Conservation (phyloP, 1,284 basidiomycete species). For the Ganoderma multipileum region DNA sequence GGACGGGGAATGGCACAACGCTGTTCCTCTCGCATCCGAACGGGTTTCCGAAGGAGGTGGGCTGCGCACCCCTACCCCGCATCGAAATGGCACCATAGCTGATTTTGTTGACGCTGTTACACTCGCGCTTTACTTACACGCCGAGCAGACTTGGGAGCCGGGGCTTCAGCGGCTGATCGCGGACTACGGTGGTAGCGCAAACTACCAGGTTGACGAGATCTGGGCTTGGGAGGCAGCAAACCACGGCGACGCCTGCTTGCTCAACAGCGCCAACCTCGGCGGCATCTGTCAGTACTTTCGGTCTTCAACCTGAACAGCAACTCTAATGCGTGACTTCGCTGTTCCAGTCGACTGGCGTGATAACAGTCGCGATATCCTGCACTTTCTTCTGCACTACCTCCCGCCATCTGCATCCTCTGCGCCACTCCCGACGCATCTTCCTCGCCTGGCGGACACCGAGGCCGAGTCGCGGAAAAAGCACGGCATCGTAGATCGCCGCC, state of each 20-base stretch:
- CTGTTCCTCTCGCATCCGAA: conserved; percentile 45
- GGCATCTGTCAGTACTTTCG: conserved; percentile 47
- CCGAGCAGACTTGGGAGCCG: conserved; percentile 45
- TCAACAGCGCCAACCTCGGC: conserved; percentile 56
- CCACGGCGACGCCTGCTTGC: conserved; percentile 58
- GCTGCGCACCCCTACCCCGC: conserved; percentile 33
- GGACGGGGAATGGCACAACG: conserved; percentile 40
- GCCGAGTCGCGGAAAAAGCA: conserved; percentile 46
- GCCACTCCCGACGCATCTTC: conserved; percentile 57
- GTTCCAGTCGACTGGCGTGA: conserved; percentile 55
- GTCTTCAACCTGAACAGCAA: not conserved
- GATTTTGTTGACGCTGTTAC: conserved; percentile 55
- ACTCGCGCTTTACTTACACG: conserved; percentile 46
- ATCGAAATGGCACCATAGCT: conserved; percentile 38
- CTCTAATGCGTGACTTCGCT: not conserved
- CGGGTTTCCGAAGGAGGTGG: conserved; percentile 45
- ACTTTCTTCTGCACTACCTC: conserved; percentile 54
- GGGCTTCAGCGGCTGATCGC: conserved; percentile 36
- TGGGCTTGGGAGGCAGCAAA: conserved; percentile 64
- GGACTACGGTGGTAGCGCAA: conserved; percentile 19
- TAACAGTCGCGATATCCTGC: conserved; percentile 56
- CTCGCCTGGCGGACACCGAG: conserved; percentile 50
- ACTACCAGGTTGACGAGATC: conserved; percentile 54
- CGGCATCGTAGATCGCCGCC: conserved; percentile 54
- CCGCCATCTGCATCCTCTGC: conserved; percentile 32